Conservation (phyloP, 768 basidiomycete genomes). For the Termitomyces sp. region DNA sequence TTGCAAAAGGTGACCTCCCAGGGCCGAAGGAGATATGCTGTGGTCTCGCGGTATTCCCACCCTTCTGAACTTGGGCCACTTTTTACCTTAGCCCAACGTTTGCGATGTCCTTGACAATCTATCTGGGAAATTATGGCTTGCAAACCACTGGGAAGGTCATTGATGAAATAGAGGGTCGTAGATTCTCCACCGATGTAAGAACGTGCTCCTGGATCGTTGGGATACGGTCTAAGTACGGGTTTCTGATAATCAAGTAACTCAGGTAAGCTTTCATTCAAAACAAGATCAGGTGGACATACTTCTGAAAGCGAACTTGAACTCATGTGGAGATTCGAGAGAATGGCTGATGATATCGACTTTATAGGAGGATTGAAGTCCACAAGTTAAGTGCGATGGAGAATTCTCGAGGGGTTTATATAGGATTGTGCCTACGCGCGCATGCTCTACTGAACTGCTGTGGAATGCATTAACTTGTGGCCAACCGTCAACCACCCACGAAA, state of each 20-base stretch:
- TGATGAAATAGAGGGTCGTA: neutral
- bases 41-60: rapidly evolving
- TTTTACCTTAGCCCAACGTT: rapidly evolving
- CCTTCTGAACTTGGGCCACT: too few relatives aligned
- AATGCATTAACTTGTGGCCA: neutral
- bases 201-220: neutral
- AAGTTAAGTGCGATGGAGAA: neutral
- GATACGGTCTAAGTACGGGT: neutral
- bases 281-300: neutral
- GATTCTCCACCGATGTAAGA: neutral
- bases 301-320: neutral
- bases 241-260: neutral
- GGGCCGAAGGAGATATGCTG: conserved; percentile 6
- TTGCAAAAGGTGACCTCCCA: conserved; percentile 7
- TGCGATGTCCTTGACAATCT: neutral
- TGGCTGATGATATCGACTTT: neutral
- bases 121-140: neutral
- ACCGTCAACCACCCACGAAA: neutral
- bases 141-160: neutral
- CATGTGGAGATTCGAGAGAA: neutral
- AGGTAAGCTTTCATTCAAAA: neutral
- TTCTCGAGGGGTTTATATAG: neutral
- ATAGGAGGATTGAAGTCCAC: neutral
- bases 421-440: neutral
- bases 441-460: neutral